Conservation (phyloP, 805 yeast species). For the Kluyveromyces aestuarii region DNA sequence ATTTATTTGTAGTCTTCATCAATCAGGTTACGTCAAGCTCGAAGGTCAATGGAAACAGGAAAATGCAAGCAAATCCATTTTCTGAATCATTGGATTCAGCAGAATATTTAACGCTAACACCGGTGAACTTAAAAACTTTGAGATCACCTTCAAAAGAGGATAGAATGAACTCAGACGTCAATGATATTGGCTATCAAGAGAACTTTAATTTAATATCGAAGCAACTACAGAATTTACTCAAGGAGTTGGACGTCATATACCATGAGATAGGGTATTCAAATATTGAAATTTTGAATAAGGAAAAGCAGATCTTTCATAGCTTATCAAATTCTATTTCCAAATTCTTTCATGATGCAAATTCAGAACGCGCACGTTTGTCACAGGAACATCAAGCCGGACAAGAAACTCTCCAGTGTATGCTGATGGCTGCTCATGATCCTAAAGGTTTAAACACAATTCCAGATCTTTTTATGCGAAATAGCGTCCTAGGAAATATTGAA, state of each 20-base stretch:
- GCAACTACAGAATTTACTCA: slow-evolving; percentile 26
- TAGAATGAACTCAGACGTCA: slow-evolving; percentile 3
- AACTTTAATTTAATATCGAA: slow-evolving; percentile 24
- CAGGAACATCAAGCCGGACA: slow-evolving; percentile 22
- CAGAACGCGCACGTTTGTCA: slow-evolving; percentile 27
- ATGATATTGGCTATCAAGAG: slow-evolving; percentile 19
- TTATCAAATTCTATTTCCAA: slow-evolving; percentile 41
- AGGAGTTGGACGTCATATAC: slow-evolving; percentile 39
- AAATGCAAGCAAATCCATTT: slow-evolving; percentile 3
- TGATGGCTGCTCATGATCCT: slow-evolving; percentile 28
- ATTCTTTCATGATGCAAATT: slow-evolving; percentile 31
- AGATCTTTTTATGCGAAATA: slow-evolving; percentile 33
- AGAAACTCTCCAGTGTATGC: slow-evolving; percentile 23
- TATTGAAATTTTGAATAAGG: slow-evolving; percentile 40
- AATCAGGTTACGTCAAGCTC: background rate
- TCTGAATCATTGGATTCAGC: slow-evolving; percentile 6
- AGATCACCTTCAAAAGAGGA: slow-evolving; percentile 11
- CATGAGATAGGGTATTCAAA: slow-evolving; percentile 46
- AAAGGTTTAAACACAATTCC: slow-evolving; percentile 33
- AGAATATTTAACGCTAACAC: slow-evolving; percentile 24
- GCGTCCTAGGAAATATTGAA: slow-evolving; percentile 13
- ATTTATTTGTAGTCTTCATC: background rate
- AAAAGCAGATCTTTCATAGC: slow-evolving; percentile 39
- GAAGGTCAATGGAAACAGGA: background rate
- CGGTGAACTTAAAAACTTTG: slow-evolving; percentile 16